Evolutionary conservation across 768 basidiomycete species (phyloP), one percentile per base, ranked within the genome.

Genomic region (Leccinum uliginosum): DNA sequence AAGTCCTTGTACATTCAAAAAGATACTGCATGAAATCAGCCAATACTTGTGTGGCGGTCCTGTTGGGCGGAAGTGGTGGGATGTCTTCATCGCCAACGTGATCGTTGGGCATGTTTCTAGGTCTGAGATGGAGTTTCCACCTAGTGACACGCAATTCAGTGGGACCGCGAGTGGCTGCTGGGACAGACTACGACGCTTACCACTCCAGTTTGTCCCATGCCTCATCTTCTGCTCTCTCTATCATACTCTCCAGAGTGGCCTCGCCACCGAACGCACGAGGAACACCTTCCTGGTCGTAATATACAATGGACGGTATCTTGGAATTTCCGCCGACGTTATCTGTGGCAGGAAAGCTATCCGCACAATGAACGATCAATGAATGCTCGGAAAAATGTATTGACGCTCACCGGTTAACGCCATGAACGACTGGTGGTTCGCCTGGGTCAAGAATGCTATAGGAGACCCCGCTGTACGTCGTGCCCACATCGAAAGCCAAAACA

Each of bases 401-500:
- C 11, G 12, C 65, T 54, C 34, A 72, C 71, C 70, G 63, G 29
- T 63, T 60, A 7, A 67, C 64, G 11, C 65, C 58, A 30, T 35
- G 57, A 34, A 65, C 46, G 30, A 64, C 43, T 2, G 68, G 68
- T 30, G 62, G 60, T 38, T 73, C 65, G 7, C 68, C 71, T 32
- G 71, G 70, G 50, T 64, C 62, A 17, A 72, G 70, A 35, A 72
- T 64, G 43, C 67, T 62, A 57, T 82, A 82, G 0, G 77, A 78
- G 9, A 82, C 70, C 4, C 79, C 79, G 32, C 80, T 81, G 48
- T 68, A 80, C 3, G 79, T 82, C 1, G 78, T 83, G 8, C 82
- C 82, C 2, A 83, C 65, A 54, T 83, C 82, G 35, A 83, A 78
- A 0, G 79, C 79, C 24, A 83, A 59, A 5, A 82, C 75, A 6